A percentile compares a stretch with the other conserved stretches of the same genome.
Conservation (phyloP, 2,329 filamentous ascomycete species). For the Colletotrichum karsti region DNA sequence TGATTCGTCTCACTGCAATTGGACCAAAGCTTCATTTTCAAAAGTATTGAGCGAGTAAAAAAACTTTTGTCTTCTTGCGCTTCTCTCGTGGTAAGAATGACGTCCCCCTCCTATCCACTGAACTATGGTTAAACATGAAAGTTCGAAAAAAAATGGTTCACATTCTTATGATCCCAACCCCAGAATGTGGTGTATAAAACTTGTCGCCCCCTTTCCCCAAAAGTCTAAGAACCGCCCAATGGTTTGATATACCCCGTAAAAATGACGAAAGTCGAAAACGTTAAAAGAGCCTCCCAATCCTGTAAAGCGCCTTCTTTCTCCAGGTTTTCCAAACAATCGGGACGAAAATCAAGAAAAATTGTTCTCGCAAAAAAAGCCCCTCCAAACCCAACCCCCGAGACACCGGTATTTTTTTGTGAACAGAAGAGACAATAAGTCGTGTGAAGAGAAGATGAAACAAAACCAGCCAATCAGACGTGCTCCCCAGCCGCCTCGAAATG, state of each 20-base stretch:
- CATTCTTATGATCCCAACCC: conserved; percentile 18
- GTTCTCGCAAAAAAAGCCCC: background rate
- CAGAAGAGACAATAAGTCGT: background rate
- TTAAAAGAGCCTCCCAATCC: background rate
- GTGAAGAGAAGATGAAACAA: background rate
- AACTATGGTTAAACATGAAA: conserved; percentile 19
- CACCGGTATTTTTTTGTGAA: background rate
- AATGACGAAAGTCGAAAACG: background rate
- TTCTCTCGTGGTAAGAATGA: background rate
- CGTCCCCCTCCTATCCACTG: background rate
- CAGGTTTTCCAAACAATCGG: background rate
- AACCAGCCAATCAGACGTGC: background rate
- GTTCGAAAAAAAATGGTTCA: background rate
- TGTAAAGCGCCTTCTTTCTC: conserved; percentile 27
- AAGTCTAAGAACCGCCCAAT: conserved; percentile 22
- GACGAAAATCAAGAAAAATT: background rate
- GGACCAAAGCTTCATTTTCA: background rate
- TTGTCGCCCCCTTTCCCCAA: background rate
- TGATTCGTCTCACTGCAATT: background rate
- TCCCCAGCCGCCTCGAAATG: conserved; percentile 16
- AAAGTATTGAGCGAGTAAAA: too few species aligned
- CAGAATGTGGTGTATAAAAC: conserved; percentile 23
- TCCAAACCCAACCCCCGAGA: conserved; percentile 1
- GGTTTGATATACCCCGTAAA: conserved; percentile 10
- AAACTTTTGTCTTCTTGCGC: background rate